phyloP scores from a whole-genome alignment of 441 rosid genomes.

The Heliophila coronopifolia region DNA sequence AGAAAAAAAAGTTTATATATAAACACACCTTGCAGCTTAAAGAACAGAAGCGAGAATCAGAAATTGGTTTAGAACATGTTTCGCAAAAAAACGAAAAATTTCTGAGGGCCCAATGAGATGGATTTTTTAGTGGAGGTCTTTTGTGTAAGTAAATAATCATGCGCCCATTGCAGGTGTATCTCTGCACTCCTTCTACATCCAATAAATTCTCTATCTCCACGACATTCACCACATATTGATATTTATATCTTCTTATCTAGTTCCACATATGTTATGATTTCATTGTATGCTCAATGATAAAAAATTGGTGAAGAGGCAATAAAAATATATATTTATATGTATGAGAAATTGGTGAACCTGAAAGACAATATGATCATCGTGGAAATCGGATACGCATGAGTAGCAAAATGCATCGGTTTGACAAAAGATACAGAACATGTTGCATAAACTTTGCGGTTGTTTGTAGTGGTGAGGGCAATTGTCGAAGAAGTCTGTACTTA shows the following conservation, averaged over 20 bases:
- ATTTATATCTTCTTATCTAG: constrained; percentile 80
- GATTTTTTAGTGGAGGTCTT: constrained; percentile 66
- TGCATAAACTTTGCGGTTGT: constrained; percentile 60
- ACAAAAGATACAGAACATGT: constrained; percentile 81
- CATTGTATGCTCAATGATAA: background rate
- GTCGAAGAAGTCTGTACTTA: constrained; percentile 57
- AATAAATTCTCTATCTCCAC: constrained; percentile 55
- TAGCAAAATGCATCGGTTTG: constrained; percentile 59
- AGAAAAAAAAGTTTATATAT: too few species aligned
- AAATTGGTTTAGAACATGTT: too few species aligned
- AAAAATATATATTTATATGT: background rate
- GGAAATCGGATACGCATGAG: constrained; percentile 64
- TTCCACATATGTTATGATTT: too few species aligned
- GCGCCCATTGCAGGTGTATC: constrained; percentile 83
- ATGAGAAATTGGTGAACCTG: constrained; percentile 39
- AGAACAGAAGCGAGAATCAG: too few species aligned
- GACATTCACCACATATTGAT: constrained; percentile 80
- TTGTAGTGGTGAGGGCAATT: constrained; percentile 49
- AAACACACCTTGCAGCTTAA: too few species aligned
- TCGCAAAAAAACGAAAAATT: too few species aligned
- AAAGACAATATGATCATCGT: constrained; percentile 62
- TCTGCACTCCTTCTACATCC: constrained; percentile 73
- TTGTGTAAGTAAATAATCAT: constrained; percentile 68
- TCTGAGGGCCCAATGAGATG: too few species aligned
- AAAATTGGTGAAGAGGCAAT: background rate